These are phyloP conservation scores for Pseudopithomyces chartarum DNA, from an alignment of 2,329 filamentous ascomycete genomes.

Conservation along the genomic window DNA sequence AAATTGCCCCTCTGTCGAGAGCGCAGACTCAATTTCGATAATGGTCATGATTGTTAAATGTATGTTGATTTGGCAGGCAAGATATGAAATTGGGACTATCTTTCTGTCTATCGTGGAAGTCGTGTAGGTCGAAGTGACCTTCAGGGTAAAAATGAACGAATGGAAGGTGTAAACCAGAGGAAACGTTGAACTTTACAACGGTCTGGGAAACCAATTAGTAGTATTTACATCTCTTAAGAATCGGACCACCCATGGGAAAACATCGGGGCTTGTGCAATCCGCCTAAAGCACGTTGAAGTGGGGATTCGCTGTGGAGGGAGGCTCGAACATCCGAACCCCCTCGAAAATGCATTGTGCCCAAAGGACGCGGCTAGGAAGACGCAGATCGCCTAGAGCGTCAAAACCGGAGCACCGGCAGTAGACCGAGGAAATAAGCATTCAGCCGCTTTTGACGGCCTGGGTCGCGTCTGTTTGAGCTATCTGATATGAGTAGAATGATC, in stretches of 20 bases:
- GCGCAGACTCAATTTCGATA: constrained; percentile 35
- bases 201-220: not conserved
- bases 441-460: constrained; percentile 26
- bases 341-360: constrained; percentile 43
- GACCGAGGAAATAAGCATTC: constrained; percentile 36
- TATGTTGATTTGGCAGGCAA: constrained; percentile 20
- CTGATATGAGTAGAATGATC: constrained; percentile 34
- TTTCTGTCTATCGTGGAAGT: constrained; percentile 22
- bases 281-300: constrained; percentile 28
- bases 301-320: constrained; percentile 23
- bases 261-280: constrained; percentile 31
- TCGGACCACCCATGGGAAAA: constrained; percentile 7
- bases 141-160: constrained; percentile 4
- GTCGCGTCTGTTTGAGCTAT: constrained; percentile 28
- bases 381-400: constrained; percentile 34
- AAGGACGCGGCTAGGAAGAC: constrained; percentile 37
- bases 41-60: constrained; percentile 36
- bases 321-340: constrained; percentile 45
- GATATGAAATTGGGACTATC: constrained; percentile 30
- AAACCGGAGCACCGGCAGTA: constrained; percentile 40
- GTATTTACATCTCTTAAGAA: not conserved
- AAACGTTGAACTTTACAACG: not conserved
- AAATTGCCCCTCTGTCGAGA: constrained; percentile 29
- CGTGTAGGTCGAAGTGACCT: not conserved
- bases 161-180: constrained; percentile 13